Evolutionary conservation across 2,329 filamentous ascomycete genomes (phyloP).

Genomic region (Cladophialophora psammophila): DNA sequence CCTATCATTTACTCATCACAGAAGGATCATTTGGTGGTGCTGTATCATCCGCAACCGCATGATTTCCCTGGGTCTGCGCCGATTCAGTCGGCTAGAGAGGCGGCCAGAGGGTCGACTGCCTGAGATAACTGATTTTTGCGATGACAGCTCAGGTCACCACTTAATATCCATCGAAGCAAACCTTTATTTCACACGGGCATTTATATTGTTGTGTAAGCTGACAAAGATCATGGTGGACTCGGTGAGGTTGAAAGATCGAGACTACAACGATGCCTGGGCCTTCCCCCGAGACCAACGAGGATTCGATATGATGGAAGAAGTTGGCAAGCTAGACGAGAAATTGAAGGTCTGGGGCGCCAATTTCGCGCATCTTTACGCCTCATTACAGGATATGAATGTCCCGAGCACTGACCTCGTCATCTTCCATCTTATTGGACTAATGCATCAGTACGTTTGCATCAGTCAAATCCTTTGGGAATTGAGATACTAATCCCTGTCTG

Average conservation of each 20-base stretch:
- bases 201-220: conserved; percentile 1
- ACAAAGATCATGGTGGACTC: conserved; percentile 4
- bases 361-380: conserved; percentile 7
- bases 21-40: conserved; percentile 9
- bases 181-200: conserved; percentile 8
- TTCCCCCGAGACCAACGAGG: background rate
- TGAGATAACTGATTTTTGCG: background rate
- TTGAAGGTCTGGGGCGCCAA: conserved; percentile 12
- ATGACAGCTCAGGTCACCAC: background rate
- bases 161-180: conserved; percentile 5
- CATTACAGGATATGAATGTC: background rate
- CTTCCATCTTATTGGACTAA: conserved; percentile 6
- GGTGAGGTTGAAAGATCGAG: background rate
- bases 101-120: conserved; percentile 1
- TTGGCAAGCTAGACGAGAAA: conserved; percentile 1
- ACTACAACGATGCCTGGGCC: background rate
- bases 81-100: background rate
- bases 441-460: background rate
- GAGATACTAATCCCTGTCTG: background rate
- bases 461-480: background rate
- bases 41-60: conserved; percentile 3
- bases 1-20: background rate
- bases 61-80: background rate
- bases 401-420: background rate
- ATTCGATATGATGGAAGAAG: background rate